These are phyloP conservation scores for Coemansia erecta DNA, from an alignment of 192 early-diverging fungal species.

Conservation along the genomic window DNA sequence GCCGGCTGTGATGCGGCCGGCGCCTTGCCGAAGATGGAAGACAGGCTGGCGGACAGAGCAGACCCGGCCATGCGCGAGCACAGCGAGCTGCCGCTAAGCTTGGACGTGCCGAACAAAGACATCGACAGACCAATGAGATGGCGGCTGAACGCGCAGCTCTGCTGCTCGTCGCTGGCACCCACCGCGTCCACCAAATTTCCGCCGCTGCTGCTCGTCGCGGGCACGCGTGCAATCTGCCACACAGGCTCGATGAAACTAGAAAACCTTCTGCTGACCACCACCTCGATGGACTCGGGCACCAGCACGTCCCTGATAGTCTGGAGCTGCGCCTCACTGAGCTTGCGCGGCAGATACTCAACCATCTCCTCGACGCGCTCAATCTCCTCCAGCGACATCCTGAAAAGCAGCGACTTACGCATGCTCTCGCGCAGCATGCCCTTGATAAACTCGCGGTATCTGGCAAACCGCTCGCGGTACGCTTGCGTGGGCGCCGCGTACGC, in stretches of 20 bases:
- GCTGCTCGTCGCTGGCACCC: background rate
- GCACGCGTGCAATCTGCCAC: conserved; percentile 5
- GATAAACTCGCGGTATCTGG: conserved; percentile 1
- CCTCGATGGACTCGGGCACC: conserved; percentile 31
- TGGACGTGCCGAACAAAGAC: background rate
- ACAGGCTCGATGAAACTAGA: conserved; percentile 19
- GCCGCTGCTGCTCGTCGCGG: background rate
- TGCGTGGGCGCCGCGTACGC: conserved; percentile 30
- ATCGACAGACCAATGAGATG: background rate
- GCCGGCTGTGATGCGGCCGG: background rate
- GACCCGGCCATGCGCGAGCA: conserved; percentile 2
- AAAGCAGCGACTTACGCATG: conserved; percentile 22
- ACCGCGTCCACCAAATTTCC: background rate
- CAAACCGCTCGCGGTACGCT: conserved; percentile 12
- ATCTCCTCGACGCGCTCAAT: conserved; percentile 33
- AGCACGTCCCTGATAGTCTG: conserved; percentile 20
- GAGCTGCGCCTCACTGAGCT: conserved; percentile 17
- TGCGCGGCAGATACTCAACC: conserved; percentile 33
- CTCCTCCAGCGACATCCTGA: conserved; percentile 19
- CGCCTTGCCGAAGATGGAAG: conserved; percentile 29
- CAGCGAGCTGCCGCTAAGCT: background rate
- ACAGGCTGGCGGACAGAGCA: conserved; percentile 29
- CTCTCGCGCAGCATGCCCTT: conserved; percentile 9
- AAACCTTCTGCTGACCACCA: conserved; percentile 26
- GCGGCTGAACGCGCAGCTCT: background rate